phyloP scores from a whole-genome alignment of 2,329 filamentous ascomycete species.

The Alternaria gansuensis region DNA sequence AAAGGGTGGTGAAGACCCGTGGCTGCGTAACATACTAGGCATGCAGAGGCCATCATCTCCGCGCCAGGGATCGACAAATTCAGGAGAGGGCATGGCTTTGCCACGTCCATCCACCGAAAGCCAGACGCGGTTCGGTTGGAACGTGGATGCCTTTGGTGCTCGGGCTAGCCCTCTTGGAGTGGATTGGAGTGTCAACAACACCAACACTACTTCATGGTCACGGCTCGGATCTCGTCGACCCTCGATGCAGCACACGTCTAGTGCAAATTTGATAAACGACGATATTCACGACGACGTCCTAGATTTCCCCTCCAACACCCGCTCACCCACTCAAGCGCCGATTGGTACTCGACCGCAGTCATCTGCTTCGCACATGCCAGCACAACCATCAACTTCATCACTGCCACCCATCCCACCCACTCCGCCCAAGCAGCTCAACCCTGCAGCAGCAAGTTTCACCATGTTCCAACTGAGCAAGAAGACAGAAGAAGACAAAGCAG shows the following conservation, averaged over 20 bases:
- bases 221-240: constrained; percentile 80
- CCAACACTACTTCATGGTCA: constrained; percentile 67
- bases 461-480: constrained; percentile 41
- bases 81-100: constrained; percentile 52
- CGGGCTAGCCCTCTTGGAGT: constrained; percentile 55
- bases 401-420: constrained; percentile 54
- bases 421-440: constrained; percentile 73
- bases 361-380: constrained; percentile 59
- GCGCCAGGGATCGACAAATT: constrained; percentile 73
- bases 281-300: constrained; percentile 61
- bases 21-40: constrained; percentile 56
- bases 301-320: constrained; percentile 60
- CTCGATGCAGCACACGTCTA: constrained; percentile 79
- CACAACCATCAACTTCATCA: constrained; percentile 18
- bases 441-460: constrained; percentile 87
- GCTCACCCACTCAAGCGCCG: constrained; percentile 66
- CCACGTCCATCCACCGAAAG: constrained; percentile 53
- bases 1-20: constrained; percentile 60
- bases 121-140: constrained; percentile 52
- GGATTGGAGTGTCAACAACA: constrained; percentile 52
- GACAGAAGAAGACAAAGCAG: constrained; percentile 46
- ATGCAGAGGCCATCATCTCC: constrained; percentile 60
- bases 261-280: constrained; percentile 67
- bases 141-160: constrained; percentile 50
- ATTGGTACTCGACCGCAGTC: constrained; percentile 81